Evolutionary conservation across 352 stramenopile species (phyloP), one percentile per base, ranked within the genome.

Genomic region (Globisporangium orthogonon): DNA sequence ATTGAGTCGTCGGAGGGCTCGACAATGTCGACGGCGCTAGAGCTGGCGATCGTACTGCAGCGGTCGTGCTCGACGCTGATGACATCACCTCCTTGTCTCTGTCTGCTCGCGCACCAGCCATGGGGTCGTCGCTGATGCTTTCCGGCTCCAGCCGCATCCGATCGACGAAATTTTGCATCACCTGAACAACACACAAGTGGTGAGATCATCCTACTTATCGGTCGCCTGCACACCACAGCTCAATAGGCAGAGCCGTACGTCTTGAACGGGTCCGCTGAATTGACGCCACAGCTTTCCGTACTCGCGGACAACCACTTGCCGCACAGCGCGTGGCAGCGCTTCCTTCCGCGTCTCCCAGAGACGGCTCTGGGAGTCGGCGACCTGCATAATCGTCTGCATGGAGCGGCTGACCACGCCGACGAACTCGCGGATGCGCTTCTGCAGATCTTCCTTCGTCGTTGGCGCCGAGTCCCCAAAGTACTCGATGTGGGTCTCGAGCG

Each of bases 341-440:
- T 56, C 45, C 3, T 71, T 58, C 41, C 76, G 80, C 0, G 70
- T 59, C 40, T 76, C 58, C 83, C 83, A 91, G 3, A 91, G 39
- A 17, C 75, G 52, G 23, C 69, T 63, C 56, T 91, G 81, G 2
- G 61, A 40, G 35, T 71, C 66, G 2, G 74, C 78, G 28, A 89
- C 81, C 46, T 88, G 69, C 35, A 73, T 61, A 37, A 91, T 78
- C 17, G 58, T 48, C 56, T 90, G 76, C 51, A 62, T 78, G 6
- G 79, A 84, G 23, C 61, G 67, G 6, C 74, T 47, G n/a, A 77
- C 80, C 5, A 89, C 68, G 0, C 66, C 70, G 13, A 73, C 70
- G 44, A 86, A 89, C 50, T 92, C 80, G 13, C 56, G 71, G 46
- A 92, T 89, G 1, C 79, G 70, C 52, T 69, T 67, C 51, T 89